phyloP scores from a whole-genome alignment of 305 asterid species.

The Caryopteris hybrid region DNA sequence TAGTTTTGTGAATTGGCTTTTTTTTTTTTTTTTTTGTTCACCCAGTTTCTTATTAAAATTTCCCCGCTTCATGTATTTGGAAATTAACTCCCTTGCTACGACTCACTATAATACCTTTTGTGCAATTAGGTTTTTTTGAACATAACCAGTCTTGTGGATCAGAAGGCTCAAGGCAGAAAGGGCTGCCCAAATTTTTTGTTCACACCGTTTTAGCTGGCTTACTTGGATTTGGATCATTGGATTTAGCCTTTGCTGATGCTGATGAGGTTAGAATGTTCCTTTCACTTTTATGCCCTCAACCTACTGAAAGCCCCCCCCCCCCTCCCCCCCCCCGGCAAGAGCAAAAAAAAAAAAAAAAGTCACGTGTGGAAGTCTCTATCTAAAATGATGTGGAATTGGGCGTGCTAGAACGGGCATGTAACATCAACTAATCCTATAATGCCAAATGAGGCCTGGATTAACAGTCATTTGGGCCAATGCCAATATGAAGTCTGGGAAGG shows the following conservation, averaged over 20 bases:
- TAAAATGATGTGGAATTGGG: neutral
- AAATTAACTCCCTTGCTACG: neutral
- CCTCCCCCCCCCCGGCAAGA: neutral
- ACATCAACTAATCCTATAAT: neutral
- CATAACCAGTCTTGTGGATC: slow-evolving; percentile 29
- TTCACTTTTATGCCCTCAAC: neutral
- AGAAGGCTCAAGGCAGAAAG: slow-evolving; percentile 21
- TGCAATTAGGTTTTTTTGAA: slow-evolving; percentile 40
- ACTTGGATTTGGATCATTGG: slow-evolving; percentile 60
- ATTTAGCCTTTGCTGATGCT: slow-evolving; percentile 65
- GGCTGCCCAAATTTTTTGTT: slow-evolving; percentile 19
- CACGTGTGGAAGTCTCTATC: neutral
- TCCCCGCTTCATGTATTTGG: slow-evolving; percentile 2
- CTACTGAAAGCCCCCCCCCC: neutral
- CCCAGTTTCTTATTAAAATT: neutral
- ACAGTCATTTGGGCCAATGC: neutral
- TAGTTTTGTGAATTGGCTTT: neutral
- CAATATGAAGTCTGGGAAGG: neutral
- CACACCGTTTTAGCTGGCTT: slow-evolving; percentile 63
- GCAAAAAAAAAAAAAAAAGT: neutral
- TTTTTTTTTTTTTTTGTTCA: neutral
- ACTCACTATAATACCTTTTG: neutral
- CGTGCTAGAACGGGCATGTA: neutral
- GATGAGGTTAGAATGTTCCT: slow-evolving; percentile 46
- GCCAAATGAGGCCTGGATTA: too few relatives aligned